A percentile compares a stretch with the other conserved stretches of the same genome.
Evolutionary conservation across 2,329 filamentous ascomycete genomes (phyloP).

Genomic region (Fusarium vanettenii): DNA sequence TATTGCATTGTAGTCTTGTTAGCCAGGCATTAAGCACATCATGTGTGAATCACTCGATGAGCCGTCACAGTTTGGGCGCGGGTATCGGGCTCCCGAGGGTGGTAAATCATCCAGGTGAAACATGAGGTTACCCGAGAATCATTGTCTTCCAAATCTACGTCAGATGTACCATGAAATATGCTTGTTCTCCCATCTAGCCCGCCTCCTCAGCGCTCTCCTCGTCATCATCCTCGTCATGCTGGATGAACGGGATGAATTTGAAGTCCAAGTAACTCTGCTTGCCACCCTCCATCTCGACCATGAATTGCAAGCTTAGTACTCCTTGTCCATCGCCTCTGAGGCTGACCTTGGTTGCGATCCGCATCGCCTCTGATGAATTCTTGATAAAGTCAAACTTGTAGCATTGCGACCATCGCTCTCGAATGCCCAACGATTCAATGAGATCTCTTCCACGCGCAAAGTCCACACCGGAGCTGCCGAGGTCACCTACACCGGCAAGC

Average conservation of each 20-base stretch:
- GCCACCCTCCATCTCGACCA: constrained; percentile 85
- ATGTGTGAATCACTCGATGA: neutral
- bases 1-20: neutral
- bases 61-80: neutral
- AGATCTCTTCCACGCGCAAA: constrained; percentile 74
- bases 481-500: constrained; percentile 70
- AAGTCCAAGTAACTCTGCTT: constrained; percentile 83
- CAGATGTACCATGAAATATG: neutral
- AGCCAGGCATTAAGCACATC: neutral
- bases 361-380: constrained; percentile 91
- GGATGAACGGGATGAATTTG: constrained; percentile 79
- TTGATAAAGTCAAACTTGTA: constrained; percentile 92
- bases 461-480: constrained; percentile 74
- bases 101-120: constrained; percentile 3
- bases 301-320: constrained; percentile 93
- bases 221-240: constrained; percentile 63
- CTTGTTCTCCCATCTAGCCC: constrained; percentile 10
- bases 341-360: constrained; percentile 90
- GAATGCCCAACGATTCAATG: constrained; percentile 79
- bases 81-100: neutral
- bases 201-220: constrained; percentile 23
- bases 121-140: constrained; percentile 1
- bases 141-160: neutral
- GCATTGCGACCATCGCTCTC: constrained; percentile 70
- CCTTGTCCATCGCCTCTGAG: constrained; percentile 89